Conservation (phyloP, 805 yeast genomes). For the Saccharomycopsis amapae region DNA sequence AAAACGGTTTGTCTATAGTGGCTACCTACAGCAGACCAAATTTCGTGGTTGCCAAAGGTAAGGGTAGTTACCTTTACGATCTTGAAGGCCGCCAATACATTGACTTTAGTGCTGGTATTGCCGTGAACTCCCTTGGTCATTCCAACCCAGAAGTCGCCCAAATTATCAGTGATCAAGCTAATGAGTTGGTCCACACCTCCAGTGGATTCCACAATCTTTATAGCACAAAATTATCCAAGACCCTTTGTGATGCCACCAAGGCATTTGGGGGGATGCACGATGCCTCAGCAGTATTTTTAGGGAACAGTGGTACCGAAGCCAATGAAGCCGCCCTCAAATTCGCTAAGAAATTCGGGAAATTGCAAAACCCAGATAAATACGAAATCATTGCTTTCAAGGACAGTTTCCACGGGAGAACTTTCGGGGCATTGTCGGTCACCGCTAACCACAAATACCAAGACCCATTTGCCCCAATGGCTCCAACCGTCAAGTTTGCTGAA, state of each 20-base stretch:
- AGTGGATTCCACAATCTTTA: conserved; percentile 80
- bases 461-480: conserved; percentile 89
- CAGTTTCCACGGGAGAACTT: conserved; percentile 91
- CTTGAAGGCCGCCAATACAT: conserved; percentile 68
- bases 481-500: conserved; percentile 70
- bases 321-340: conserved; percentile 75
- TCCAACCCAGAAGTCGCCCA: conserved; percentile 66
- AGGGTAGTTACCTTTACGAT: conserved; percentile 78
- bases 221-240: conserved; percentile 71
- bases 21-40: conserved; percentile 79
- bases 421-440: conserved; percentile 90
- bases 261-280: conserved; percentile 71
- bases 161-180: conserved; percentile 65
- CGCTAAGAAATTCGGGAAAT: conserved; percentile 73
- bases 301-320: conserved; percentile 74
- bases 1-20: conserved; percentile 49
- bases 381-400: conserved; percentile 84
- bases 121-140: conserved; percentile 94
- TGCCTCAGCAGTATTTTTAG: conserved; percentile 68
- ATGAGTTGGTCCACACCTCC: conserved; percentile 71
- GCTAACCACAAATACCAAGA: conserved; percentile 88
- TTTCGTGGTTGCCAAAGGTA: conserved; percentile 69
- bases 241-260: conserved; percentile 61
- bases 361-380: conserved; percentile 44
- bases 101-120: conserved; percentile 94